Conservation (phyloP, 108 stramenopile species). For the Nannochloropsis salina region DNA sequence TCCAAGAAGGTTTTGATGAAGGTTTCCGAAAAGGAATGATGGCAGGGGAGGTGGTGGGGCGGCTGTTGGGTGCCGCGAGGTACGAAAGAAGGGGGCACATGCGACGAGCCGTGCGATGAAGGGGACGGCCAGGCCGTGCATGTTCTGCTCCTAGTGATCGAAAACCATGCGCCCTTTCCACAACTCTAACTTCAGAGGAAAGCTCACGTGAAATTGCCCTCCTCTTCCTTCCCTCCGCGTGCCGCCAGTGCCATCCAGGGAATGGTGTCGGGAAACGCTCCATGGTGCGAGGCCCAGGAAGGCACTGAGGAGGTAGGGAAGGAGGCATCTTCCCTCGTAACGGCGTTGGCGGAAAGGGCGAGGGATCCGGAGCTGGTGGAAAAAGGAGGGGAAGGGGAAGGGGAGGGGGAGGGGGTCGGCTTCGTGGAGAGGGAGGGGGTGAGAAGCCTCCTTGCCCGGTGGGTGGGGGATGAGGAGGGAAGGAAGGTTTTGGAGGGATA, state of each 20-base stretch:
- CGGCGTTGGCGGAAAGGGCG: background rate
- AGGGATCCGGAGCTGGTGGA: background rate
- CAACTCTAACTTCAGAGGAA: too few relatives aligned
- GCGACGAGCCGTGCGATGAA: background rate
- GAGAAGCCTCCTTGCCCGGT: background rate
- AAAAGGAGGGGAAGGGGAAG: conserved; percentile 19
- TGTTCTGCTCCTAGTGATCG: too few relatives aligned
- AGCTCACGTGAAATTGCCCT: background rate
- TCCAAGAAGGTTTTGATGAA: background rate
- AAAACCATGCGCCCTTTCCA: background rate
- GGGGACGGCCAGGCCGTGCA: too few relatives aligned
- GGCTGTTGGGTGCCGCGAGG: conserved; percentile 8
- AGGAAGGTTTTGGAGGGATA: background rate
- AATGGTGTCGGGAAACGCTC: too few relatives aligned
- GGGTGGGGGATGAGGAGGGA: background rate
- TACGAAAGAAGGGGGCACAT: background rate
- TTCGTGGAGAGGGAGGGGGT: background rate
- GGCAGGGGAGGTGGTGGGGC: conserved; percentile 15
- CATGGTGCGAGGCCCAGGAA: background rate
- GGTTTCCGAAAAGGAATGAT: background rate
- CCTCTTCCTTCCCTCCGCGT: background rate
- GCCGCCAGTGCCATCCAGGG: too few relatives aligned
- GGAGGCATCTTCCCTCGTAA: background rate
- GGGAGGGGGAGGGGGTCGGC: background rate
- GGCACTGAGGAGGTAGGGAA: background rate